Conservation (phyloP, 192 early-diverging fungal genomes). For the Coemansia sp. region DNA sequence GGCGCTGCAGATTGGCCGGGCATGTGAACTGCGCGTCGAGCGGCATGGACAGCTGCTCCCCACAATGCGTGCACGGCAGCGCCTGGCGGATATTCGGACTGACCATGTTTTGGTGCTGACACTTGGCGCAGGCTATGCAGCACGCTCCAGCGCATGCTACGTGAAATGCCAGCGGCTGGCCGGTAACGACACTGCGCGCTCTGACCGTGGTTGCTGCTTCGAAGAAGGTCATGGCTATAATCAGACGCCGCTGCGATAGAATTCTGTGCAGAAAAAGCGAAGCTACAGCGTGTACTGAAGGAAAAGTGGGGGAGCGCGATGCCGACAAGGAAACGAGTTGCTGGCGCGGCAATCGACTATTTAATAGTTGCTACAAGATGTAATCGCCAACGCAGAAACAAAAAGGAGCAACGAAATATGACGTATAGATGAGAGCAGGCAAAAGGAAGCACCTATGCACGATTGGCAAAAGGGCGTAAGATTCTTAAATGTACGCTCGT, state of each 20-base stretch:
- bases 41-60: conserved; percentile 25
- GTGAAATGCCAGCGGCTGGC: conserved; percentile 10
- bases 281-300: neutral
- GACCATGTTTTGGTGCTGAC: conserved; percentile 34
- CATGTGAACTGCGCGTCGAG: conserved; percentile 46
- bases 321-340: too few relatives aligned
- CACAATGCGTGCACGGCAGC: conserved; percentile 34
- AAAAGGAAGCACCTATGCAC: too few relatives aligned
- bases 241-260: neutral
- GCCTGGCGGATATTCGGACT: conserved; percentile 34
- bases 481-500: too few relatives aligned
- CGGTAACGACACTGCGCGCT: conserved; percentile 7
- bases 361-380: too few relatives aligned
- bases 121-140: conserved; percentile 30
- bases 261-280: neutral
- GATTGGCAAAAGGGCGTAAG: too few relatives aligned
- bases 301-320: too few relatives aligned
- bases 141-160: conserved; percentile 27
- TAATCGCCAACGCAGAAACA: too few relatives aligned
- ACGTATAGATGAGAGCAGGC: too few relatives aligned
- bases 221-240: conserved; percentile 1
- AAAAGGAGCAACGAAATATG: too few relatives aligned
- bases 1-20: conserved; percentile 24
- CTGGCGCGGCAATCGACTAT: too few relatives aligned
- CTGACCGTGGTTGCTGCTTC: conserved; percentile 3